Base-by-base conservation (phyloP, 2,329 filamentous ascomycete genomes). In the Thelonectria blattea region DNA sequence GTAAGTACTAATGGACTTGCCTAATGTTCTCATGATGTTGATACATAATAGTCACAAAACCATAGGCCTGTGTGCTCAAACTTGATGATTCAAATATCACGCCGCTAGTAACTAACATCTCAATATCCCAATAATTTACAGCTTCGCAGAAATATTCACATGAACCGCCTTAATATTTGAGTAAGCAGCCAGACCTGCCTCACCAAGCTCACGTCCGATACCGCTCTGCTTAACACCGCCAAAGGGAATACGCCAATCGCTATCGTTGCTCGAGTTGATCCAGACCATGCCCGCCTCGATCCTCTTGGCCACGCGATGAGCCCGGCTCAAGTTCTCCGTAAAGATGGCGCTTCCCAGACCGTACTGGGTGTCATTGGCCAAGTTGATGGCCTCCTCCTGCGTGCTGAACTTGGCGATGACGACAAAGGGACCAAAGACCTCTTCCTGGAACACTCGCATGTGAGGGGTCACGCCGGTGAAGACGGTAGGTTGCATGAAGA, bases 281-380 rank as follows among this genome's bases (percentile, higher is more conserved):
- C 80, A 83, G 12, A 83, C 80, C 79, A 81, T 83, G 30, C 87
- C 87, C 1, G 85, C 81, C 72, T 89, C 84, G 52, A 90, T 84
- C 15, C 81, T 81, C 61, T 82, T 81, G 5, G 84, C 80, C 0
- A 81, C 77, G 12, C 77, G 76, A 63, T 83, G 81, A 3, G 80
- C 76, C 27, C 75, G 74, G 56, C 78, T 80, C 52, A 89, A 78
- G 67, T 88, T 82, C 57, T 83, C 78, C 0, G 83, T 89, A 66
- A 90, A 90, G 2, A 91, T 74, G 0, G 87, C 83, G 9, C 83
- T 82, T 2, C 83, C 87, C 0, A 90, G 79, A 1, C 87, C 87
- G 64, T 88, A 89, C 1, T 80, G 83, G 0, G 83, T 84, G 69
- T 88, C 74, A 45, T 82, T 82, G 15, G 80, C 80, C 58, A 80